Conservation (phyloP, 352 stramenopile species). For the Peronospora destructor region DNA sequence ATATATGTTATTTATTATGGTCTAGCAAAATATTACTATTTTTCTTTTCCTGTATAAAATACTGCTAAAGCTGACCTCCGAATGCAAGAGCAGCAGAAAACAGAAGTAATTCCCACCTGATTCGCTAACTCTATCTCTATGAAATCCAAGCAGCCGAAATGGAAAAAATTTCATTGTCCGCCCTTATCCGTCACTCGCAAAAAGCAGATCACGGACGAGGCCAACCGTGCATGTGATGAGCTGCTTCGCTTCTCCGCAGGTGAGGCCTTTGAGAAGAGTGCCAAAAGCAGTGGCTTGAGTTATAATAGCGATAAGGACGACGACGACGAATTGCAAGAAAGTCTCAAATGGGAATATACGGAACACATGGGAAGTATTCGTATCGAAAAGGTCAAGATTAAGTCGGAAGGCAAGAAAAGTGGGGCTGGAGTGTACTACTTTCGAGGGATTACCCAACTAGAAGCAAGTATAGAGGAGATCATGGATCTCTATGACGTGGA, state of each 20-base stretch:
- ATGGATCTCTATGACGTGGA: slow-evolving; percentile 73
- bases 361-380: slow-evolving; percentile 64
- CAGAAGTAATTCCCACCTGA: too few relatives aligned
- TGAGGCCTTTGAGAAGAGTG: slow-evolving; percentile 35
- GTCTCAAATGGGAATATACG: slow-evolving; percentile 64
- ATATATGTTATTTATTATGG: too few relatives aligned
- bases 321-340: slow-evolving; percentile 33
- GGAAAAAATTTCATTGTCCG: slow-evolving; percentile 74
- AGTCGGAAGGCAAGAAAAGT: slow-evolving; percentile 45
- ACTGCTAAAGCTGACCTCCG: too few relatives aligned
- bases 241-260: slow-evolving; percentile 63
- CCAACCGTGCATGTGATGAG: slow-evolving; percentile 70
- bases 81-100: too few relatives aligned
- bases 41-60: too few relatives aligned
- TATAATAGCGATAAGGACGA: slow-evolving; percentile 27
- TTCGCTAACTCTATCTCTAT: slow-evolving; percentile 1
- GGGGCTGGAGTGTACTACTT: slow-evolving; percentile 47
- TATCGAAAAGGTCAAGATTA: slow-evolving; percentile 74
- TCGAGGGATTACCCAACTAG: slow-evolving; percentile 58
- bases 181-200: slow-evolving; percentile 50
- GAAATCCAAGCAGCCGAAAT: slow-evolving; percentile 53
- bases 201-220: slow-evolving; percentile 65
- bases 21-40: too few relatives aligned
- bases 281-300: slow-evolving; percentile 16
- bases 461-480: slow-evolving; percentile 59